Conservation (phyloP, 2,329 filamentous ascomycete genomes). For the Fusarium sp. region DNA sequence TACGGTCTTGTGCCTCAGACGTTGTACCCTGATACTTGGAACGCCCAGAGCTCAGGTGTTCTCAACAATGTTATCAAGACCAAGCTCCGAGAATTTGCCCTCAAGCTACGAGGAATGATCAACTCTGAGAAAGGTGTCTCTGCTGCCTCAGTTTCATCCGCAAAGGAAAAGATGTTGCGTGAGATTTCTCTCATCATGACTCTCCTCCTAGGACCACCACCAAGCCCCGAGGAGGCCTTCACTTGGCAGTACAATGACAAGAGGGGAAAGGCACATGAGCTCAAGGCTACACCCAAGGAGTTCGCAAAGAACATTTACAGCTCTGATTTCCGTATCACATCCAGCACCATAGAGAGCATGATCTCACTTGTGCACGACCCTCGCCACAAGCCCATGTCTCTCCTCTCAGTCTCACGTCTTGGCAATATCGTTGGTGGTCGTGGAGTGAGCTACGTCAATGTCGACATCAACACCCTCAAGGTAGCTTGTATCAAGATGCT, state of each 20-base stretch:
- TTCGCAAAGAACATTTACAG: conserved; percentile 79
- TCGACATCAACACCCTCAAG: conserved; percentile 80
- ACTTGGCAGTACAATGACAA: conserved; percentile 84
- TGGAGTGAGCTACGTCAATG: conserved; percentile 85
- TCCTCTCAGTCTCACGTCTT: conserved; percentile 81
- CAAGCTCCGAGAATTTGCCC: conserved; percentile 86
- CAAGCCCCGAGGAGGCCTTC: conserved; percentile 76
- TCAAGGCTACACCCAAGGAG: conserved; percentile 75
- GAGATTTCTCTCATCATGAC: conserved; percentile 87
- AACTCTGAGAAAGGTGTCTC: conserved; percentile 49
- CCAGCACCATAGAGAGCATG: conserved; percentile 73
- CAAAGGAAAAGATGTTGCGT: conserved; percentile 81
- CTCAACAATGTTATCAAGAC: conserved; percentile 83
- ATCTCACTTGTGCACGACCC: conserved; percentile 90
- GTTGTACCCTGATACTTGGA: conserved; percentile 86
- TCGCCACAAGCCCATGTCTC: conserved; percentile 77
- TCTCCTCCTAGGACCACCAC: conserved; percentile 84
- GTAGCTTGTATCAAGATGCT: conserved; percentile 81
- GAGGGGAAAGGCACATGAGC: conserved; percentile 71
- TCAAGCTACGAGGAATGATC: conserved; percentile 75
- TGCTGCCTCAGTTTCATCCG: conserved; percentile 58
- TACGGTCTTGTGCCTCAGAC: conserved; percentile 89
- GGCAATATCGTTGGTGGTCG: conserved; percentile 85
- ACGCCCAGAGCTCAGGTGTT: conserved; percentile 76
- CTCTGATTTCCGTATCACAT: conserved; percentile 69